Conservation (phyloP, 2,329 filamentous ascomycete species). For the Pseudonectria foliicola region DNA sequence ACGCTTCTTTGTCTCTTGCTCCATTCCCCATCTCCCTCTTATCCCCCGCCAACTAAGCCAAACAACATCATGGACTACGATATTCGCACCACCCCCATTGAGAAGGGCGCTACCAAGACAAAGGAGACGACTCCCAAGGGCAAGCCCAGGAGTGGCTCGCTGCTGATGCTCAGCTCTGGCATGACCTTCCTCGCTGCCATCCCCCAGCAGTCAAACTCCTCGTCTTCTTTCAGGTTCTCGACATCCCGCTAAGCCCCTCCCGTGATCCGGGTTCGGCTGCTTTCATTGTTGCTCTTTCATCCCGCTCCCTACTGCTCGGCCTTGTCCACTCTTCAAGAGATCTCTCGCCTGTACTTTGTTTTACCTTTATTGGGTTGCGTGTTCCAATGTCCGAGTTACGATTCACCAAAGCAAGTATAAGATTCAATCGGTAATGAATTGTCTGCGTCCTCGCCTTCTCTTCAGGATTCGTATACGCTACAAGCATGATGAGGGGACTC, state of each 20-base stretch:
- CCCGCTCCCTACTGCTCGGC: slow-evolving; percentile 3
- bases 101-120: slow-evolving; percentile 19
- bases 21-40: not conserved
- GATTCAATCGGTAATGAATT: no score
- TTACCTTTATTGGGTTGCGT: not conserved
- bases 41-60: no score
- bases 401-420: no score
- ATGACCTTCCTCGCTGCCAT: slow-evolving; percentile 22
- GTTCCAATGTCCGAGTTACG: no score
- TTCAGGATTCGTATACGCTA: not conserved
- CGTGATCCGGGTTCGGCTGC: slow-evolving; percentile 2
- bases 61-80: slow-evolving; percentile 15
- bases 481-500: slow-evolving; percentile 10
- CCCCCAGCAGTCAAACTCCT: slow-evolving; percentile 14
- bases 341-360: slow-evolving; percentile 1
- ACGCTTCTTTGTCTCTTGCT: slow-evolving; percentile 9
- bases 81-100: slow-evolving; percentile 18
- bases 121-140: slow-evolving; percentile 16
- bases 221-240: slow-evolving; percentile 18
- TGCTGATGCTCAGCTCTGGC: slow-evolving; percentile 22
- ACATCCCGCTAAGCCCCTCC: slow-evolving; percentile 18
- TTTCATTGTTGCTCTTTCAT: slow-evolving; percentile 13
- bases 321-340: slow-evolving; percentile 3
- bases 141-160: slow-evolving; percentile 18
- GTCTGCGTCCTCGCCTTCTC: no score